These are phyloP conservation scores for Henckelia pumila DNA, from an alignment of 257 asterid species.

Conservation along the genomic window DNA sequence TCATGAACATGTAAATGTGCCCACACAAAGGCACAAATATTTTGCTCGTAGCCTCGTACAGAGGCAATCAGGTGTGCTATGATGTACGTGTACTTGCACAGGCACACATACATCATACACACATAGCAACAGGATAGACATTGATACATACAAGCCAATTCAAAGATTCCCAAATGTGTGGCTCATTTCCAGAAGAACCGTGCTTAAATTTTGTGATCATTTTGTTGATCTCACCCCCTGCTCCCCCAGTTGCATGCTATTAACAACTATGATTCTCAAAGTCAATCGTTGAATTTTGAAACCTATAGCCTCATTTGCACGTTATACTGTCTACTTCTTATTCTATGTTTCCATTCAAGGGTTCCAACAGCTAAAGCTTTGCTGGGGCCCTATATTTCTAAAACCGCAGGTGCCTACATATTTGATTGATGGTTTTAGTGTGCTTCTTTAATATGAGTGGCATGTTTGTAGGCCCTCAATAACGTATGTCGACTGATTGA, in stretches of 20 bases:
- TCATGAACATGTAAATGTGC: conserved; percentile 1
- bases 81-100: neutral
- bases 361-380: neutral
- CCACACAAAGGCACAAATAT: no score
- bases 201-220: conserved; percentile 14
- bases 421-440: neutral
- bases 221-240: neutral
- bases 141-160: neutral
- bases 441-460: conserved; percentile 22
- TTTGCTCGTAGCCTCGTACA: no score
- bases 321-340: neutral
- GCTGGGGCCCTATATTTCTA: neutral
- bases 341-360: conserved; percentile 15
- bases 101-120: conserved; percentile 2
- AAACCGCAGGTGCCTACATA: neutral
- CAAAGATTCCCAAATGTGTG: neutral
- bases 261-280: conserved; percentile 5
- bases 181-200: neutral
- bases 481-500: conserved; percentile 71
- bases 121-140: neutral
- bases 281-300: neutral
- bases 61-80: no score
- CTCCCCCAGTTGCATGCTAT: neutral
- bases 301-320: conserved; percentile 8
- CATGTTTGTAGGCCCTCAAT: conserved; percentile 71